Conservation (phyloP, 129 eudicot genomes). For the Flaveria ramosissima region DNA sequence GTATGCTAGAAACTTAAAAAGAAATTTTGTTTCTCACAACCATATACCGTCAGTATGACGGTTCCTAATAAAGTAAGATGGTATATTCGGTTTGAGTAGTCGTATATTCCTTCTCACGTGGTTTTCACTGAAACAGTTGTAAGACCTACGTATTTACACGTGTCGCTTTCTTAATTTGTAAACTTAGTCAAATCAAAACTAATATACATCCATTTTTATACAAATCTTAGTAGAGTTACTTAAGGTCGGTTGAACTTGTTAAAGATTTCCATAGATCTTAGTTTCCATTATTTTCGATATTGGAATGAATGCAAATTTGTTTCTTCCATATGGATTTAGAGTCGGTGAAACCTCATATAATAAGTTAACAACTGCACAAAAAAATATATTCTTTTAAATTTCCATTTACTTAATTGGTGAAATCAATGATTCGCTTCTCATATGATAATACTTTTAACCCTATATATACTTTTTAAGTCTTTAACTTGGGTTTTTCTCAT, state of each 20-base stretch:
- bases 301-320: not conserved
- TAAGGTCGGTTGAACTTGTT: not conserved
- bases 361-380: not conserved
- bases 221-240: not conserved
- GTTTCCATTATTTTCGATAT: not conserved
- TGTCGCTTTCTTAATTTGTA: not conserved
- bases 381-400: not conserved
- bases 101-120: slow-evolving; percentile 7
- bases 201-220: not conserved
- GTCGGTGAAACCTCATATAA: not conserved
- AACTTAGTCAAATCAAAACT: not conserved
- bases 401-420: not conserved
- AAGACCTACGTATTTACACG: not conserved
- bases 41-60: slow-evolving; percentile 21
- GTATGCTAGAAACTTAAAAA: slow-evolving; percentile 19
- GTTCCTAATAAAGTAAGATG: not conserved
- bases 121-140: not conserved
- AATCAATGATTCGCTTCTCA: not conserved
- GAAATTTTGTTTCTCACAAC: not conserved
- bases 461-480: too few species aligned
- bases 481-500: too few species aligned
- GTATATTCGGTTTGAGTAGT: slow-evolving; percentile 7
- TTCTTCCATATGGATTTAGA: not conserved
- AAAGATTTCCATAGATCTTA: not conserved
- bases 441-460: not conserved